Percentiles rank a stretch among this genome's conserved stretches.
Conservation (phyloP, 2,329 filamentous ascomycete species). For the Zasmidium citrigriseum region DNA sequence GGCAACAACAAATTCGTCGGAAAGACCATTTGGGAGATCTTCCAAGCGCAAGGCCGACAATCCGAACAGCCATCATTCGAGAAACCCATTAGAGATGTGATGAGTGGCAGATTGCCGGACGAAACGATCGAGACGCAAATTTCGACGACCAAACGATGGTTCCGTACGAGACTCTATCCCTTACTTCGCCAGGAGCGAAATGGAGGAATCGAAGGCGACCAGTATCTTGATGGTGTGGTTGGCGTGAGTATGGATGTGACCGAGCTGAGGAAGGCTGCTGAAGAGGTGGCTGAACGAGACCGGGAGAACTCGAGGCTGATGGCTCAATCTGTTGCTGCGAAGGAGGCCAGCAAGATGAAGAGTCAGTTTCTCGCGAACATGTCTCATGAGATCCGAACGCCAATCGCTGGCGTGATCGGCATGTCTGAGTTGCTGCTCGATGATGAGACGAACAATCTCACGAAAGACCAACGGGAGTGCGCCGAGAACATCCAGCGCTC, state of each 20-base stretch:
- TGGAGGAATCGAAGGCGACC: conserved; percentile 52
- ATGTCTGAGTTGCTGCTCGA: conserved; percentile 76
- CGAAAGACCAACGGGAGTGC: conserved; percentile 71
- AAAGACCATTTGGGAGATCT: conserved; percentile 65
- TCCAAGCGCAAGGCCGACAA: conserved; percentile 40
- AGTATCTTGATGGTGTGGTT: conserved; percentile 69
- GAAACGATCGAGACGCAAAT: conserved; percentile 65
- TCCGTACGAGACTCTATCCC: conserved; percentile 70
- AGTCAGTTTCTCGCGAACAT: conserved; percentile 74
- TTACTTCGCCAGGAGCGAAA: conserved; percentile 59
- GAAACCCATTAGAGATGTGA: conserved; percentile 62
- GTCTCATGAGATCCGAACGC: conserved; percentile 46
- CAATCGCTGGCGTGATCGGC: conserved; percentile 77
- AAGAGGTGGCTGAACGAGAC: conserved; percentile 63
- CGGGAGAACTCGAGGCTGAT: conserved; percentile 67
- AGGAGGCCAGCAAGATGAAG: conserved; percentile 78
- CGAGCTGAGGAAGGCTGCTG: conserved; percentile 66
- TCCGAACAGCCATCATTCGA: conserved; percentile 47
- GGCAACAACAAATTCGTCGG: conserved; percentile 49
- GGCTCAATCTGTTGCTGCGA: conserved; percentile 75
- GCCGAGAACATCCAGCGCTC: conserved; percentile 78
- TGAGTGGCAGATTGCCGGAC: conserved; percentile 61
- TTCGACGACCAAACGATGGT: conserved; percentile 64
- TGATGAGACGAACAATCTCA: conserved; percentile 54
- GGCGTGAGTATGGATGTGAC: conserved; percentile 81